A percentile compares a stretch with the other conserved stretches of the same genome.
Conservation (phyloP, 2,329 filamentous ascomycete species). For the Exserohilum rostratum region DNA sequence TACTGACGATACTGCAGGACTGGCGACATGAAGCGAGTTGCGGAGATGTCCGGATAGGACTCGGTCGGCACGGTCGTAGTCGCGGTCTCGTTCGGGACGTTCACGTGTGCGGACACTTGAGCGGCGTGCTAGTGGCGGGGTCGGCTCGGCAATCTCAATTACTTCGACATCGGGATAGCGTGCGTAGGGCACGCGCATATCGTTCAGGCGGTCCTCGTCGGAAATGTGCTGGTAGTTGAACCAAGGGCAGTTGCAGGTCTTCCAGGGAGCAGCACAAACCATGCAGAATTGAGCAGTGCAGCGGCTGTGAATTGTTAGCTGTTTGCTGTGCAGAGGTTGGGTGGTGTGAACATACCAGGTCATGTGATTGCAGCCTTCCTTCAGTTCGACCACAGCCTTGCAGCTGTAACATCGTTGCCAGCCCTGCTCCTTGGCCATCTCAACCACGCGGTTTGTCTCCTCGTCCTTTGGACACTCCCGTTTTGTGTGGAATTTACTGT, state of each 20-base stretch:
- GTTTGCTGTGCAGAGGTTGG: constrained; percentile 7
- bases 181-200: constrained; percentile 43
- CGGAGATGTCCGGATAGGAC: constrained; percentile 60
- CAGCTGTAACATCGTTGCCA: constrained; percentile 81
- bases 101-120: constrained; percentile 35
- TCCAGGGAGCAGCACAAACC: constrained; percentile 82
- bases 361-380: constrained; percentile 88
- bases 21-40: constrained; percentile 46
- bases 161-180: constrained; percentile 38
- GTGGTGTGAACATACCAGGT: constrained; percentile 66
- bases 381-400: constrained; percentile 74
- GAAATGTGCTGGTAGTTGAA: constrained; percentile 66
- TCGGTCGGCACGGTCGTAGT: constrained; percentile 56
- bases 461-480: constrained; percentile 75
- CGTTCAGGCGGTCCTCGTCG: constrained; percentile 60
- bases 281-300: constrained; percentile 88
- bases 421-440: constrained; percentile 69
- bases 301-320: constrained; percentile 56
- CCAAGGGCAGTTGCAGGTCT: constrained; percentile 80
- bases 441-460: constrained; percentile 67
- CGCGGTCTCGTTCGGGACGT: constrained; percentile 42
- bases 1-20: constrained; percentile 29
- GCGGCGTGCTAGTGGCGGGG: constrained; percentile 33
- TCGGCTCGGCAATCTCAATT: constrained; percentile 35
- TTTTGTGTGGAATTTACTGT: constrained; percentile 71